A percentile compares a stretch with the other conserved stretches of the same genome.
phyloP scores from a whole-genome alignment of 768 basidiomycete genomes.

The Pisolithus microcarpus region DNA sequence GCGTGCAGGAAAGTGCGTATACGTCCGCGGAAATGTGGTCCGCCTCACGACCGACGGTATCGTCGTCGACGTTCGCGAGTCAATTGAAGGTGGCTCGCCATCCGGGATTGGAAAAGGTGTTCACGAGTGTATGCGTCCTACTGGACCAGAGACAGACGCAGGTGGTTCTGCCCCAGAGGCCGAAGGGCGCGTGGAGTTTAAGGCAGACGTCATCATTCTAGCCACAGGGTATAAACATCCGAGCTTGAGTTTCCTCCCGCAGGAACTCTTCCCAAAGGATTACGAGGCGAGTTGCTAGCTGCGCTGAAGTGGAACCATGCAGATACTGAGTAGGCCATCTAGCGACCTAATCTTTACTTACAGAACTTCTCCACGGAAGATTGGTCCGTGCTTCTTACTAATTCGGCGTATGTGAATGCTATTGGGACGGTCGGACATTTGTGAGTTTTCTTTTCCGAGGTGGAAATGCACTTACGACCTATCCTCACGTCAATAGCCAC shows the following conservation, averaged over 20 bases:
- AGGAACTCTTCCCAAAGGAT: slow-evolving; percentile 43
- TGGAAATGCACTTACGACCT: neutral
- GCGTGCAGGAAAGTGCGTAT: slow-evolving; percentile 34
- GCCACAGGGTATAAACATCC: slow-evolving; percentile 50
- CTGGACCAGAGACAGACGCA: neutral
- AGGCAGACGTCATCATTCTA: slow-evolving; percentile 43
- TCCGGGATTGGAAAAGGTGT: neutral
- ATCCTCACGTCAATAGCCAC: slow-evolving; percentile 32
- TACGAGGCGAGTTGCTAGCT: slow-evolving; percentile 30
- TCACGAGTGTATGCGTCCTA: neutral
- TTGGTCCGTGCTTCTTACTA: slow-evolving; percentile 46
- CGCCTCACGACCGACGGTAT: slow-evolving; percentile 34
- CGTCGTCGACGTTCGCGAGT: slow-evolving; percentile 31
- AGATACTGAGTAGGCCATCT: neutral
- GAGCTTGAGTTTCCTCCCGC: slow-evolving; percentile 36
- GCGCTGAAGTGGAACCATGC: neutral
- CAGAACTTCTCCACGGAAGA: slow-evolving; percentile 52
- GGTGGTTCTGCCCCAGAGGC: neutral
- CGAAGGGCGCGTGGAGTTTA: slow-evolving; percentile 18
- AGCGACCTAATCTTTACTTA: slow-evolving; percentile 45
- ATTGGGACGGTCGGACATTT: slow-evolving; percentile 35
- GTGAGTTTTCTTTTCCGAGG: neutral
- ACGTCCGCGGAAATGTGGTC: slow-evolving; percentile 41
- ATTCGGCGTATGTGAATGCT: slow-evolving; percentile 43
- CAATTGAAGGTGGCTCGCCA: slow-evolving; percentile 7